phyloP scores from a whole-genome alignment of 2,329 filamentous ascomycete genomes.

The Nemania sp. region DNA sequence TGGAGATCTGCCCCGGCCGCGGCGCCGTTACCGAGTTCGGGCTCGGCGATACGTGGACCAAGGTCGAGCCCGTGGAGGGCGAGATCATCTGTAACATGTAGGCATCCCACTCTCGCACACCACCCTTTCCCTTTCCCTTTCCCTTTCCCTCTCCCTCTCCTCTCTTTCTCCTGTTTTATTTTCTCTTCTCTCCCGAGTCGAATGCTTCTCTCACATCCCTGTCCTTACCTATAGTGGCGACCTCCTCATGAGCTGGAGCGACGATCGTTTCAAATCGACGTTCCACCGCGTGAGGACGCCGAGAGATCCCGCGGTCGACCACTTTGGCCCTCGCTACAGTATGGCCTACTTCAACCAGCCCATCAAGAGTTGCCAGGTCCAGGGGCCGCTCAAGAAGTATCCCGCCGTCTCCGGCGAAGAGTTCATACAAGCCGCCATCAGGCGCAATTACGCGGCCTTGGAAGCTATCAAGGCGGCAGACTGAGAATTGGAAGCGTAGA shows the following conservation, averaged over 20 bases:
- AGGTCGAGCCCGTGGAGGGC: constrained; percentile 58
- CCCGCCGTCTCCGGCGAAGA: constrained; percentile 62
- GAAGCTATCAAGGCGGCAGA: constrained; percentile 50
- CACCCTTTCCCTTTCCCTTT: background rate
- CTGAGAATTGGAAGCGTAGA: constrained; percentile 3
- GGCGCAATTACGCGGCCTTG: constrained; percentile 58
- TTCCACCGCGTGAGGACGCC: constrained; percentile 68
- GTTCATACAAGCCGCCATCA: constrained; percentile 62
- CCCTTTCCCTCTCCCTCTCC: background rate
- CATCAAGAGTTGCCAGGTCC: constrained; percentile 60
- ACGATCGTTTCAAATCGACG: constrained; percentile 69
- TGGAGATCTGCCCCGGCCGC: constrained; percentile 68
- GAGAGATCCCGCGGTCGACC: constrained; percentile 54
- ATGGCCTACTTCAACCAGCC: constrained; percentile 72
- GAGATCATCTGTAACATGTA: constrained; percentile 66
- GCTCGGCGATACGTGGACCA: constrained; percentile 65
- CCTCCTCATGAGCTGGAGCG: constrained; percentile 68
- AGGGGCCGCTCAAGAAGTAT: constrained; percentile 66
- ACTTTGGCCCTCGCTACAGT: constrained; percentile 64
- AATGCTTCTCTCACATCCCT: constrained; percentile 2
- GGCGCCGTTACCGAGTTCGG: constrained; percentile 64
- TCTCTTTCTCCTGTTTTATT: background rate
- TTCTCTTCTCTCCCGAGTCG: background rate
- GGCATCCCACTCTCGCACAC: constrained; percentile 12
- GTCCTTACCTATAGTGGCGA: constrained; percentile 51